Base-by-base conservation (phyloP, 1,284 basidiomycete species). In the Cryptococcus neoformans region DNA sequence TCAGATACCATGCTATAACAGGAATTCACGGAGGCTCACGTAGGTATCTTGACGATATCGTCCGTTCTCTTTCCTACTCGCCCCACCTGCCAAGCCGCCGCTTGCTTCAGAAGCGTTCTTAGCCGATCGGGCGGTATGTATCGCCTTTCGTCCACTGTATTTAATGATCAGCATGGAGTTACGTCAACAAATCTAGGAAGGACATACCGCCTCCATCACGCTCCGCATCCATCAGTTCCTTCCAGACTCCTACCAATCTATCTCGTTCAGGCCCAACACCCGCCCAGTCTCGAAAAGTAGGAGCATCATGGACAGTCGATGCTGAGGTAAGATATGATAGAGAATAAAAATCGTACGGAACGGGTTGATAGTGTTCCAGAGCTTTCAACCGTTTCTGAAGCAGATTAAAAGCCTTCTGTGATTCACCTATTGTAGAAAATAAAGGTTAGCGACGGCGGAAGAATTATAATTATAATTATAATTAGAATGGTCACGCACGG, bases 281-380 rank as follows among this genome's bases (percentile, higher is more conserved):
- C 36, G 77, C 78, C 80, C 80, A 81, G 45, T 79, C 73, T 6
- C 76, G 65, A 55, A 81, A 77, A 0, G 74, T 73, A 0, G 80
- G 80, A 6, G 80, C 79, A 56, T 81, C 80, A 51, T 80, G 79
- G 1, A 81, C 79, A 0, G 79, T 76, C 42, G 70, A 70, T 36
- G 77, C 76, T 0, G 77, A 77, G 2, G 80, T 75, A 36, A 81
- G 66, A 59, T 81, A 81, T 44, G 80, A 79, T 37, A 81, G 66
- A 53, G 79, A 77, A 53, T 78, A 73, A 57, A 80, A 81, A 64
- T 81, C 80, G 55, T 76, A 78, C 1, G 79, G 75, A 36, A 78
- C 76, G 1, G 80, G 80, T 59, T 81, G 80, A 56, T 80, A 81
- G 57, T 81, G 80, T 55, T 81, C 80, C 14, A 81, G 68, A 6